A percentile compares a stretch with the other conserved stretches of the same genome.
These are phyloP conservation scores for Mycotypha africana DNA, from an alignment of 371 early-diverging fungal species.

Conservation along the genomic window DNA sequence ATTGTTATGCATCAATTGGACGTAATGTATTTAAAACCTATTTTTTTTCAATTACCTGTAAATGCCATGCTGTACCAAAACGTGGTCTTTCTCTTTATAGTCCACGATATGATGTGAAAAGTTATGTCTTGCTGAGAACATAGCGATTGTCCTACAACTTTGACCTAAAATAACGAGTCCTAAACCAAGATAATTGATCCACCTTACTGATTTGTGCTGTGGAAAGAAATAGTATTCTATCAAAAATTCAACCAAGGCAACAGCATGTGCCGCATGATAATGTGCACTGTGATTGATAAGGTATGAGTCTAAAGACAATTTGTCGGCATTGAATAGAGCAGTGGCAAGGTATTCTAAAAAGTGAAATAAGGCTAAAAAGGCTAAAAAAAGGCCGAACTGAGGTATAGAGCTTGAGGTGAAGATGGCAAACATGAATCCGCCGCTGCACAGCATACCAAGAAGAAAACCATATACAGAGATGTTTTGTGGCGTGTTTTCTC, in stretches of 20 bases:
- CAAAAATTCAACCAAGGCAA: constrained; percentile 66
- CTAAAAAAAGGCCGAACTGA: constrained; percentile 63
- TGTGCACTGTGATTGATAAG: constrained; percentile 71
- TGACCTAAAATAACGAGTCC: constrained; percentile 61
- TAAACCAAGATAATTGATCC: constrained; percentile 54
- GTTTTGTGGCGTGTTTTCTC: constrained; percentile 67
- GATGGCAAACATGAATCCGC: constrained; percentile 39
- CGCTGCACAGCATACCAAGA: constrained; percentile 57
- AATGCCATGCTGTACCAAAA: constrained; percentile 71
- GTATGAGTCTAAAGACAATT: constrained; percentile 61
- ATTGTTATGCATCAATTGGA: neutral
- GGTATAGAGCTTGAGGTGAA: constrained; percentile 21
- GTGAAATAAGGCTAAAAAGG: constrained; percentile 67
- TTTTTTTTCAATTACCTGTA: constrained; percentile 49
- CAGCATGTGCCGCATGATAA: constrained; percentile 68
- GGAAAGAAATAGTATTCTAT: constrained; percentile 65
- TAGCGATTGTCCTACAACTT: constrained; percentile 63
- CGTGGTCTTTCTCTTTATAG: constrained; percentile 59
- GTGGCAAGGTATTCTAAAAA: constrained; percentile 75
- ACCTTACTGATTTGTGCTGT: constrained; percentile 44
- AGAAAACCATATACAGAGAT: constrained; percentile 63
- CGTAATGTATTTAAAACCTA: neutral
- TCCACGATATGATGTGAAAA: constrained; percentile 75
- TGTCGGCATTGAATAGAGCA: constrained; percentile 64
- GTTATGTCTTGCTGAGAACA: constrained; percentile 76